Conservation (phyloP, 2,329 filamentous ascomycete species). For the Penicillium frequentans region DNA sequence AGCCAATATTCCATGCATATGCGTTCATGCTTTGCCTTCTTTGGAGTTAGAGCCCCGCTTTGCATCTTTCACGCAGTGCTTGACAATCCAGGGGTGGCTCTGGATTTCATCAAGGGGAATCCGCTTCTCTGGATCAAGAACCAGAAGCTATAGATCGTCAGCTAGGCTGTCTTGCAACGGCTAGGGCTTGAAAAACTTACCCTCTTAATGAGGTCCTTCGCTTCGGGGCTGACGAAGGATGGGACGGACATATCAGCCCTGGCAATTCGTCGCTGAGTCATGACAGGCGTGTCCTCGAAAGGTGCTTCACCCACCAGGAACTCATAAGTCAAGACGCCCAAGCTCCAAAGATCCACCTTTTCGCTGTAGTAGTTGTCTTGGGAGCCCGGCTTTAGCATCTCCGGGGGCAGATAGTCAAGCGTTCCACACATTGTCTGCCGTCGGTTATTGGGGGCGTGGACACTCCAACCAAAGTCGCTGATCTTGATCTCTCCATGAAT, state of each 20-base stretch:
- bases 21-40: slow-evolving; percentile 31
- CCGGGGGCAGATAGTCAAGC: slow-evolving; percentile 92
- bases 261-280: slow-evolving; percentile 89
- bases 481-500: slow-evolving; percentile 99
- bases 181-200: slow-evolving; percentile 45
- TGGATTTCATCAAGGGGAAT: slow-evolving; percentile 87
- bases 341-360: slow-evolving; percentile 94
- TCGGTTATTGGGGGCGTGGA: slow-evolving; percentile 92
- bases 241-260: slow-evolving; percentile 91
- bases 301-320: slow-evolving; percentile 95
- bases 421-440: slow-evolving; percentile 96
- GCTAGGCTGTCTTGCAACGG: neutral
- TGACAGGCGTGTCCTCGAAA: slow-evolving; percentile 91
- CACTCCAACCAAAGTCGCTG: slow-evolving; percentile 97
- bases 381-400: slow-evolving; percentile 86
- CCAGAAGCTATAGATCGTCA: slow-evolving; percentile 64
- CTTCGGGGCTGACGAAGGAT: slow-evolving; percentile 85
- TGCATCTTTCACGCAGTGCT: slow-evolving; percentile 71
- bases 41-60: slow-evolving; percentile 45
- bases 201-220: slow-evolving; percentile 86
- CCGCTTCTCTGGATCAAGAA: slow-evolving; percentile 90
- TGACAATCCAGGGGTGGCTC: slow-evolving; percentile 92
- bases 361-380: slow-evolving; percentile 89
- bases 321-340: slow-evolving; percentile 94
- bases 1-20: slow-evolving; percentile 15